Evolutionary conservation across 2,329 filamentous ascomycete genomes (phyloP).

Genomic region (Diplodia sapinea): DNA sequence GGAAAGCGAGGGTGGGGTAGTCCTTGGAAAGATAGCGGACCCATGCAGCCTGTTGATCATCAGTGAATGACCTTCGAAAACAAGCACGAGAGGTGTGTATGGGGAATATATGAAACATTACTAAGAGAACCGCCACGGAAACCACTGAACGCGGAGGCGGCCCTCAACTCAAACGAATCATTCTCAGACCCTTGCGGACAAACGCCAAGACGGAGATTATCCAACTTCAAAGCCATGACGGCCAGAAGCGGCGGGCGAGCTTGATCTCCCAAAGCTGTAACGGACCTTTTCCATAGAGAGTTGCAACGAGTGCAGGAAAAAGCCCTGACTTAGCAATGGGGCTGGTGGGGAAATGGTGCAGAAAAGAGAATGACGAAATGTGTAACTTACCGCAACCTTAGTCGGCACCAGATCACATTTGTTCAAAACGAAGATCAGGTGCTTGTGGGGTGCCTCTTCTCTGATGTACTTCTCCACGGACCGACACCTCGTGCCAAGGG

Average conservation of each 20-base stretch:
- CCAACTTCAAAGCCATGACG: slow-evolving; percentile 71
- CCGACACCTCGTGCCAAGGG: slow-evolving; percentile 85
- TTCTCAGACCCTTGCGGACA: slow-evolving; percentile 74
- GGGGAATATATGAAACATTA: slow-evolving; percentile 87
- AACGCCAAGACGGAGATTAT: slow-evolving; percentile 85
- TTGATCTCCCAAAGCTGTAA: slow-evolving; percentile 99
- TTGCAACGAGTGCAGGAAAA: slow-evolving; percentile 66
- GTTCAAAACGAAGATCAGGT: slow-evolving; percentile 86
- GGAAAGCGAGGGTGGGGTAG: slow-evolving; percentile 92
- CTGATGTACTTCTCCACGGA: slow-evolving; percentile 92
- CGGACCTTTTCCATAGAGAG: slow-evolving; percentile 79
- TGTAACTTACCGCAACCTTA: slow-evolving; percentile 84
- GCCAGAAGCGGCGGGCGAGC: slow-evolving; percentile 70
- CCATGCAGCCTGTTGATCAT: slow-evolving; percentile 79
- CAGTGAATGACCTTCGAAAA: slow-evolving; percentile 39
- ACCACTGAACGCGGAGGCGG: slow-evolving; percentile 68
- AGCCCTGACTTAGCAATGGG: slow-evolving; percentile 92
- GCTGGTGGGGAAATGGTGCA: slow-evolving; percentile 35
- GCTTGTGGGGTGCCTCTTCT: slow-evolving; percentile 94
- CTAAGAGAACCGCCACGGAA: slow-evolving; percentile 91
- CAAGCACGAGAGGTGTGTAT: slow-evolving; percentile 39
- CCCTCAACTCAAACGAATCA: slow-evolving; percentile 99
- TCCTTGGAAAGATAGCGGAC: slow-evolving; percentile 87
- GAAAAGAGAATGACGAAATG: slow-evolving; percentile 30
- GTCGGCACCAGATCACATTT: slow-evolving; percentile 94